These are phyloP conservation scores for Globisporangium uncinulatum DNA, from an alignment of 352 stramenopile genomes.

Conservation along the genomic window DNA sequence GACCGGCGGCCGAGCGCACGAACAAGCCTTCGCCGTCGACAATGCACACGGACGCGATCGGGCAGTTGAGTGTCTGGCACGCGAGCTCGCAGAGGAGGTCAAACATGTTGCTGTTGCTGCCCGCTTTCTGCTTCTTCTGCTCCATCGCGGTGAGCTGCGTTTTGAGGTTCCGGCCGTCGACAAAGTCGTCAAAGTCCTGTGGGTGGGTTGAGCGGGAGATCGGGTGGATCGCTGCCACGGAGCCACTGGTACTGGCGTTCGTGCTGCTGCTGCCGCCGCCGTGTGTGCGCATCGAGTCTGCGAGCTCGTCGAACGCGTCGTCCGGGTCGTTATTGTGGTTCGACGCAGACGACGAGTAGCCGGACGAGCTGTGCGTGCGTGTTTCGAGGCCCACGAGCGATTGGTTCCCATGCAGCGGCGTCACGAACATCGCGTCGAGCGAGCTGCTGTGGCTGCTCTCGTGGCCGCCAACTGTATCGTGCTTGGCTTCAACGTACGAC, in stretches of 20 bases:
- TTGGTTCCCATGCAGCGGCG: conserved; percentile 3
- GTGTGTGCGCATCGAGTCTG: conserved; percentile 11
- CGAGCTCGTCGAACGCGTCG: conserved; percentile 22
- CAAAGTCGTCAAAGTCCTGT: conserved; percentile 59
- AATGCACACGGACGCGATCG: conserved; percentile 73
- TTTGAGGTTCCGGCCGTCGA: conserved; percentile 48
- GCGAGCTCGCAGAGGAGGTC: conserved; percentile 75
- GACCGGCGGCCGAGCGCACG: conserved; percentile 41
- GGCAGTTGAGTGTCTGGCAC: conserved; percentile 75
- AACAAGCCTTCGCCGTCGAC: conserved; percentile 41
- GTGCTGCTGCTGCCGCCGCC: conserved; percentile 20
- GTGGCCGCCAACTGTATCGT: conserved; percentile 11
- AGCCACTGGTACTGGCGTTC: neutral
- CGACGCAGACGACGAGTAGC: conserved; percentile 15
- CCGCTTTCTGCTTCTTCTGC: conserved; percentile 28
- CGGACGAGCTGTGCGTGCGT: conserved; percentile 20
- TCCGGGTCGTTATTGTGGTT: conserved; percentile 21
- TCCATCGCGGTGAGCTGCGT: conserved; percentile 51
- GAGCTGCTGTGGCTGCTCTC: conserved; percentile 17
- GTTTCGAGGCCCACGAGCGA: conserved; percentile 7
- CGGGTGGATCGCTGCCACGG: conserved; percentile 21
- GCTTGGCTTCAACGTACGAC: conserved; percentile 44
- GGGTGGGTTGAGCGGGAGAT: conserved; percentile 20
- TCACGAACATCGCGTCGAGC: conserved; percentile 8
- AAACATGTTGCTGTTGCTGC: conserved; percentile 70